A percentile compares a stretch with the other conserved stretches of the same genome.
Evolutionary conservation across 2,329 filamentous ascomycete genomes (phyloP).

Genomic region (Alternaria angustiovoidea): DNA sequence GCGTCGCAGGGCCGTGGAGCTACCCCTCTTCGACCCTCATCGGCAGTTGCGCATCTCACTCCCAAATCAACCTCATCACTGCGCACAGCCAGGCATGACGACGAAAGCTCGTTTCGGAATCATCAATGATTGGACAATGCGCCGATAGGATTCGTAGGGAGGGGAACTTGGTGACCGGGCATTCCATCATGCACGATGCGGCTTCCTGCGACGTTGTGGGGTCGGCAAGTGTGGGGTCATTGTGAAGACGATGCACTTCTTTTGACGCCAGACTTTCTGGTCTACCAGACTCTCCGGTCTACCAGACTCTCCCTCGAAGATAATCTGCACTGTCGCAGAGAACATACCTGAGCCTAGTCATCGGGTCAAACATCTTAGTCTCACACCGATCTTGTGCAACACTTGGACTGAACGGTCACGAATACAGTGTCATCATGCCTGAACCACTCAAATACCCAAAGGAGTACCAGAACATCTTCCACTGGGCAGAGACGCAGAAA

Average conservation of each 20-base stretch:
- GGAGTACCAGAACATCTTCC: constrained; percentile 50
- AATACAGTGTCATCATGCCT: constrained; percentile 29
- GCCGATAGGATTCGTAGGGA: neutral
- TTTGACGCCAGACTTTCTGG: constrained; percentile 1
- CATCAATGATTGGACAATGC: constrained; percentile 28
- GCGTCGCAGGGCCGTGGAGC: constrained; percentile 15
- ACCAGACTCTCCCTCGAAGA: neutral
- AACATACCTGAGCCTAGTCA: neutral
- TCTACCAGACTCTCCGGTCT: neutral
- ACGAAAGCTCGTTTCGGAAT: constrained; percentile 9
- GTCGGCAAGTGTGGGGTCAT: constrained; percentile 17
- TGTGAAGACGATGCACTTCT: constrained; percentile 12
- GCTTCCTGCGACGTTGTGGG: constrained; percentile 18
- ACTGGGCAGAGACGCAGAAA: constrained; percentile 68
- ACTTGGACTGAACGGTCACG: neutral
- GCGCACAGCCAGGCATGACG: neutral
- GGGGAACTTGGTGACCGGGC: constrained; percentile 4
- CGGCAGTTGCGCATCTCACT: constrained; percentile 34
- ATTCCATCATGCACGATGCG: neutral
- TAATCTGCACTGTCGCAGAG: neutral
- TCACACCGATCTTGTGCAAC: neutral
- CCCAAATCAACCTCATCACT: neutral
- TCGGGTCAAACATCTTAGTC: neutral
- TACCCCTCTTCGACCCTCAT: constrained; percentile 33
- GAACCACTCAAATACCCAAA: constrained; percentile 45